Evolutionary conservation across 176 grass and related monocot genomes (phyloP).

Genomic region (Canna indica): DNA sequence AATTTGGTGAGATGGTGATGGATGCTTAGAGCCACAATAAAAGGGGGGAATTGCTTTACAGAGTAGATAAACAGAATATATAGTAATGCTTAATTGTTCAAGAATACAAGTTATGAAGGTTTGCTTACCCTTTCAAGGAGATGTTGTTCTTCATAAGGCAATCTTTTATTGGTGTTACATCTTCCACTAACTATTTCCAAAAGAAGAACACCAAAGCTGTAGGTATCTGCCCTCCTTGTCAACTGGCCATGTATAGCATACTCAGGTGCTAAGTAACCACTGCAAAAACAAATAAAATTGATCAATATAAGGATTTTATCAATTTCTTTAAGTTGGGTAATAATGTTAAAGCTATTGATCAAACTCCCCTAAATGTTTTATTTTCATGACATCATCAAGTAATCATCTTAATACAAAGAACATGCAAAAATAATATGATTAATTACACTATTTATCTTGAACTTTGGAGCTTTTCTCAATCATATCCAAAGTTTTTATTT

Average conservation of each 20-base stretch:
- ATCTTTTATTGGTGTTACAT: background rate
- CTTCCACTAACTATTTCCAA: conserved; percentile 10
- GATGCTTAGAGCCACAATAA: too few species aligned
- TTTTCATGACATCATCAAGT: background rate
- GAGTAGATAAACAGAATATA: background rate
- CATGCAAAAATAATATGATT: too few species aligned
- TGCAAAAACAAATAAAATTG: background rate
- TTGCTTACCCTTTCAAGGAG: conserved; percentile 8
- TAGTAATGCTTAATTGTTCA: background rate
- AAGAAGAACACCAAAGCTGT: conserved; percentile 4
- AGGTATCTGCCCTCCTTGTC: background rate
- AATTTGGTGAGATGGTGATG: too few species aligned
- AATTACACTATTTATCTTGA: too few species aligned
- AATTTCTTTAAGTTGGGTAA: background rate
- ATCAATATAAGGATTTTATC: background rate
- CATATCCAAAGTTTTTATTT: too few species aligned
- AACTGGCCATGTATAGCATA: background rate
- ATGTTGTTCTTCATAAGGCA: background rate
- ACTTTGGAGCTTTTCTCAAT: too few species aligned
- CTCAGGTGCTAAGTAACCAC: conserved; percentile 9
- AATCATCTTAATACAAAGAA: background rate
- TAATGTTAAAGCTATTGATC: background rate
- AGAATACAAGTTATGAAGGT: background rate
- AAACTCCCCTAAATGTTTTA: background rate
- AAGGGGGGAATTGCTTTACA: background rate